These are phyloP conservation scores for Cystofilobasidium bisporidii DNA, from an alignment of 768 basidiomycete species.

Conservation along the genomic window DNA sequence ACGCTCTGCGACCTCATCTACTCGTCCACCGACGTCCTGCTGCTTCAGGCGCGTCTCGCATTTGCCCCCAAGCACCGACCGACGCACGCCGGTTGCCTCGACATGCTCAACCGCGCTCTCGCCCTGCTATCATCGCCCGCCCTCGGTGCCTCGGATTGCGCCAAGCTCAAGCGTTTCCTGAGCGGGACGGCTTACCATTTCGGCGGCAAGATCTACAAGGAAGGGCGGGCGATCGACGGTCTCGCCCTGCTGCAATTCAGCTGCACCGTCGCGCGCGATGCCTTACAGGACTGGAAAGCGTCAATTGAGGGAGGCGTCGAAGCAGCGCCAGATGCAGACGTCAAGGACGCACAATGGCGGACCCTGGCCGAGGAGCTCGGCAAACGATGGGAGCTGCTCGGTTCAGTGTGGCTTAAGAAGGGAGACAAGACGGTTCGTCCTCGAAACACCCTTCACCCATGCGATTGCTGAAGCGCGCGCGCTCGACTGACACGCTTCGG, in stretches of 20 bases:
- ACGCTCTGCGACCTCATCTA: background rate
- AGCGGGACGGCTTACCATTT: slow-evolving; percentile 37
- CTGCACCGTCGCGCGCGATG: slow-evolving; percentile 56
- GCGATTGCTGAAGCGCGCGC: no score
- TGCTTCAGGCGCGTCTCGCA: background rate
- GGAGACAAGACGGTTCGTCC: slow-evolving; percentile 60
- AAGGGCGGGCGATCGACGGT: slow-evolving; percentile 50
- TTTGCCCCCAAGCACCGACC: background rate
- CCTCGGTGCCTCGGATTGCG: slow-evolving; percentile 10
- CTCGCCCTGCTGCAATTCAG: slow-evolving; percentile 43
- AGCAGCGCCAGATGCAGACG: slow-evolving; percentile 32
- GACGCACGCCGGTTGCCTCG: background rate
- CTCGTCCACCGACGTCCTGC: background rate
- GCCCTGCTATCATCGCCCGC: background rate
- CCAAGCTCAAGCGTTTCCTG: slow-evolving; percentile 37
- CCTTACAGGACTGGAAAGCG: slow-evolving; percentile 46
- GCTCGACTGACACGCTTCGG: no score
- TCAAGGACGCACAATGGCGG: slow-evolving; percentile 45
- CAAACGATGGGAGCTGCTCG: slow-evolving; percentile 71
- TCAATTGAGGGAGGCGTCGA: slow-evolving; percentile 4
- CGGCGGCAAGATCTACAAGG: slow-evolving; percentile 51
- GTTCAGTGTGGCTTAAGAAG: slow-evolving; percentile 64
- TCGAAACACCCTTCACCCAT: background rate
- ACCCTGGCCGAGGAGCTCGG: slow-evolving; percentile 58
- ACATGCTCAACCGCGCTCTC: background rate